Evolutionary conservation across 352 stramenopile genomes (phyloP), one percentile per base, ranked within the genome.

Genomic region (Globisporangium yorkense): DNA sequence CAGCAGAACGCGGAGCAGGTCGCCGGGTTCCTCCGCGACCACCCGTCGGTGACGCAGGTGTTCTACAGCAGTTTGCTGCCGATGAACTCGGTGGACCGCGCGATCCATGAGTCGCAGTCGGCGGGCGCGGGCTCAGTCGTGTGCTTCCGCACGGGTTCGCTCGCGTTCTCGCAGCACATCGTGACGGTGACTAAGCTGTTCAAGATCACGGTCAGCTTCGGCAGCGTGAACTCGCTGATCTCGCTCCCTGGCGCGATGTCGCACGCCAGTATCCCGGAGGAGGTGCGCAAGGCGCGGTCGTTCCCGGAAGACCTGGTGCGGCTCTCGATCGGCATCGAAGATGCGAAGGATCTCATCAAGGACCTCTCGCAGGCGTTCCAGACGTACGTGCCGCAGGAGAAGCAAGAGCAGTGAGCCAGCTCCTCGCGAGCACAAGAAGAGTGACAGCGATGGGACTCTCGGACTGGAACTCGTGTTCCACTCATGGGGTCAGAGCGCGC

Each of bases 291-390:
- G 61, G 74, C 80, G 33, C 75, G 96, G 8, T 83, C 92, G 13
- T 96, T 99, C 66, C 88, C 93, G 39, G 94, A 98, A 67, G 87
- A 94, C 58, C 70, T 99, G 31, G 88, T 99, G 63, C 87, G 95
- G 50, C 70, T 99, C 7, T 97, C 86, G 20, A 94, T 98, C 52
- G 96, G 96, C 43, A 91, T 99, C 48, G 96, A 99, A 72, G 89
- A 96, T 66, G 74, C 80, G 33, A 87, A 88, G 54, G 96, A 99
- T 75, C 77, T 99, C 46, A 96, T 98, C 55, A 83, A 89, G 46
- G 95, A 98, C 74, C 80, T 99, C 10, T 84, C 90, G 41, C 71
- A 86, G 56, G 94, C 94, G 16, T 80, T 98, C 57, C 81, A 92
- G 68, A 84, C 76, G 58, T 94, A 84, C 66, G 75, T 83, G 13